Evolutionary conservation across 129 eudicot species (phyloP), one percentile per base, ranked within the genome.

Genomic region (Artemisia tridentata): DNA sequence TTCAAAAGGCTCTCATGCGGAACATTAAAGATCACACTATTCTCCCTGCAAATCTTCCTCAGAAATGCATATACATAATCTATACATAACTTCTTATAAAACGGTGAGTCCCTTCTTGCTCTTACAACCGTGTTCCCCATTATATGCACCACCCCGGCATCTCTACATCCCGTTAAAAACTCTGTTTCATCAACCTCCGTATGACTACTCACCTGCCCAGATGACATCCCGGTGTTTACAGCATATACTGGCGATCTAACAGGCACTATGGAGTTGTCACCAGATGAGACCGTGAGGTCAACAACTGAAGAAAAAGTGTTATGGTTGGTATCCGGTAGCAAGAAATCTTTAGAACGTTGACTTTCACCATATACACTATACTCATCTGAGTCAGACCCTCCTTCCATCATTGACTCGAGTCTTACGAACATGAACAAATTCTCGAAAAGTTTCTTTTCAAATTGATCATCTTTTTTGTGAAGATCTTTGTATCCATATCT

Each of bases 361-460:
- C 84, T 77, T 69, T 84, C 90, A 10, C 95, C 90, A 11, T 78
- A 84, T 62, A 92, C 3, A 63, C 98, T 92, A 69, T 92, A 88
- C 23, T 84, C 98, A 4, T 92, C 98, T 0, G 98, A 92, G 51
- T 92, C 98, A 1, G 96, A 84, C 56, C 91, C 88, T 1, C 95
- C 96, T 72, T 92, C 98, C 98, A 92, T 92, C 98, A 92, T 92
- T 7, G 91, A 77, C 85, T 92, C 98, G n/a, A 92, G 95, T 47
- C 96, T 80, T 7, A 92, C 95, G 58, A 86, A 92, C 68, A 65
- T 49, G 75, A 92, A 89, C 45, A 92, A 82, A 64, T 78, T 86
- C 12, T 88, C 91, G 9, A 92, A 92, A 0, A 92, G 85, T 73
- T 92, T 92, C 29, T 80, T 88, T 69, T 92, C 98, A 45, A 92